phyloP scores from a whole-genome alignment of 2,329 filamentous ascomycete genomes.

The Phyllosticta citriasiana region DNA sequence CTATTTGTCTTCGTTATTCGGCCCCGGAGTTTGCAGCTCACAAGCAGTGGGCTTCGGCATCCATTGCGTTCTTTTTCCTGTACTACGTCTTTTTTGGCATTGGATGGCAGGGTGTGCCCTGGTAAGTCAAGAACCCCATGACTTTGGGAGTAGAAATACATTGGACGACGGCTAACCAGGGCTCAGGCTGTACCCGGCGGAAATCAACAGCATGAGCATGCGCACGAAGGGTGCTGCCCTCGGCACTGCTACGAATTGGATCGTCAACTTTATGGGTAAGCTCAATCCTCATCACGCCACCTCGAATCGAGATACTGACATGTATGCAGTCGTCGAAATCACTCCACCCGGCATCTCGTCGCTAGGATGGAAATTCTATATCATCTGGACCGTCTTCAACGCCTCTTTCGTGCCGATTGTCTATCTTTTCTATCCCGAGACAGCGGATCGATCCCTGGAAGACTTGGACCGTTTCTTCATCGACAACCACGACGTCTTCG shows the following conservation, averaged over 20 bases:
- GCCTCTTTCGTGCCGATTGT: slow-evolving; percentile 40
- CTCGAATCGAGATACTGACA: background rate
- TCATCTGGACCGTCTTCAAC: slow-evolving; percentile 38
- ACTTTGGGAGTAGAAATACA: background rate
- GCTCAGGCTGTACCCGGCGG: slow-evolving; percentile 32
- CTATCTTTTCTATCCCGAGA: slow-evolving; percentile 24
- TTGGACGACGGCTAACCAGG: slow-evolving; percentile 5
- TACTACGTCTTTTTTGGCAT: slow-evolving; percentile 47
- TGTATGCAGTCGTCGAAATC: slow-evolving; percentile 28
- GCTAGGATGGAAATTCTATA: slow-evolving; percentile 34
- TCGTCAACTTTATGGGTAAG: slow-evolving; percentile 32
- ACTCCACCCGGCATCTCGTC: slow-evolving; percentile 35
- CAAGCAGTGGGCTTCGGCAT: slow-evolving; percentile 27
- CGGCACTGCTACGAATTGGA: slow-evolving; percentile 43
- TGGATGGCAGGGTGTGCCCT: slow-evolving; percentile 39
- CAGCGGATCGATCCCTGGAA: slow-evolving; percentile 21
- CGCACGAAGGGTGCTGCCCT: slow-evolving; percentile 40
- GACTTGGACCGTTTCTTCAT: slow-evolving; percentile 24
- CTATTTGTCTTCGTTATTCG: slow-evolving; percentile 37
- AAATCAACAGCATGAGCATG: slow-evolving; percentile 42
- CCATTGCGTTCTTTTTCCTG: slow-evolving; percentile 43
- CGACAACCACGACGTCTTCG: slow-evolving; percentile 27
- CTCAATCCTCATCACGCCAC: background rate
- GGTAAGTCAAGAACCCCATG: slow-evolving; percentile 13
- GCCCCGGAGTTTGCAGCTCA: slow-evolving; percentile 16